Evolutionary conservation across 192 early-diverging fungal genomes (phyloP).

Genomic region (Coemansia sp.): DNA sequence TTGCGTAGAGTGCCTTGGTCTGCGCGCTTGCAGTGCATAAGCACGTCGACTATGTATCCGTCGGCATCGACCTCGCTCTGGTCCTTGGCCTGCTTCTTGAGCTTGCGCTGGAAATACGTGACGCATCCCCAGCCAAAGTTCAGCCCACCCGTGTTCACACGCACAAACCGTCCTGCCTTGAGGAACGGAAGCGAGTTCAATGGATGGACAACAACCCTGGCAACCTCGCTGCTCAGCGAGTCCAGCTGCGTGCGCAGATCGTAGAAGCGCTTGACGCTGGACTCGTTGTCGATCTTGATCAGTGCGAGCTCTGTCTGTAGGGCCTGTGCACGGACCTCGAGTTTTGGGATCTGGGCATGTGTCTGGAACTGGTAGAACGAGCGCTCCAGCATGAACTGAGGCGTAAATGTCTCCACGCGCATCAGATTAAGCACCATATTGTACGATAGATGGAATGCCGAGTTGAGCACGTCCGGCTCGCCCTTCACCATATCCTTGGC

Average conservation of each 20-base stretch:
- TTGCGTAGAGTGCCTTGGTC: slow-evolving; percentile 9
- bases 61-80: slow-evolving; percentile 49
- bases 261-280: slow-evolving; percentile 70
- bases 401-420: slow-evolving; percentile 90
- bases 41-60: slow-evolving; percentile 79
- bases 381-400: slow-evolving; percentile 88
- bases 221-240: slow-evolving; percentile 62
- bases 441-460: slow-evolving; percentile 94
- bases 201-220: slow-evolving; percentile 81
- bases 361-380: slow-evolving; percentile 95
- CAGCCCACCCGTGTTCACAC: slow-evolving; percentile 58
- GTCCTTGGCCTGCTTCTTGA: slow-evolving; percentile 20
- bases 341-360: slow-evolving; percentile 73
- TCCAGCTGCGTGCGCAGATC: slow-evolving; percentile 73
- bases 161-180: slow-evolving; percentile 81
- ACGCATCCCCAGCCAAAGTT: slow-evolving; percentile 95
- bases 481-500: slow-evolving; percentile 94
- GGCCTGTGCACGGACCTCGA: slow-evolving; percentile 55
- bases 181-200: slow-evolving; percentile 78
- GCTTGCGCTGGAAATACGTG: slow-evolving; percentile 67
- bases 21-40: slow-evolving; percentile 70
- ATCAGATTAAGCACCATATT: slow-evolving; percentile 96
- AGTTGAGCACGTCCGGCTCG: slow-evolving; percentile 80
- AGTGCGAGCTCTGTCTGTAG: slow-evolving; percentile 56
- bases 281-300: slow-evolving; percentile 67